A percentile compares a stretch with the other conserved stretches of the same genome.
Evolutionary conservation across 202 grass and related monocot genomes (phyloP).

Genomic region (Hordeum pubiflorum): DNA sequence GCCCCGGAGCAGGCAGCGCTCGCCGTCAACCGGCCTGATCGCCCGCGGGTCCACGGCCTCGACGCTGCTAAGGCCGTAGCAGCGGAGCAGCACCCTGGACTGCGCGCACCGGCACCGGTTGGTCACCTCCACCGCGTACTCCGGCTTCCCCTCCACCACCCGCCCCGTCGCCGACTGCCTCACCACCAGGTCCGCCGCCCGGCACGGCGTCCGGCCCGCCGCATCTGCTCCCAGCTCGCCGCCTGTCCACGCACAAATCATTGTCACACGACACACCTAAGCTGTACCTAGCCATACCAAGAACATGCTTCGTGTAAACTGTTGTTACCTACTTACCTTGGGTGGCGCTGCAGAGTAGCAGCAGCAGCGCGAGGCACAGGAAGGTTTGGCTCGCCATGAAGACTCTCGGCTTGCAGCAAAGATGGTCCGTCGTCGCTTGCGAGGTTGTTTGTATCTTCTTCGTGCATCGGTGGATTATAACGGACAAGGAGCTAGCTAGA

Average conservation of each 20-base stretch:
- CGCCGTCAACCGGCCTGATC: constrained; percentile 47
- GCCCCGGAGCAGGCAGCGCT: constrained; percentile 44
- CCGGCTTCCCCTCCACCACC: constrained; percentile 62
- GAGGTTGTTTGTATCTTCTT: not conserved
- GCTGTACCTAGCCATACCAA: too few species aligned
- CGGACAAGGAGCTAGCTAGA: not conserved
- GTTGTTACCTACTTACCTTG: not conserved
- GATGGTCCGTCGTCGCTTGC: not conserved
- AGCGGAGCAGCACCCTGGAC: constrained; percentile 55
- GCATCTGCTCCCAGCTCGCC: not conserved
- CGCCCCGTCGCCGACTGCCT: constrained; percentile 47
- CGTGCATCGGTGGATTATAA: not conserved
- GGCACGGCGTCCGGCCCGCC: constrained; percentile 2
- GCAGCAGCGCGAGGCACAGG: not conserved
- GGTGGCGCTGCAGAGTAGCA: not conserved
- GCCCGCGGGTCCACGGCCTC: constrained; percentile 46
- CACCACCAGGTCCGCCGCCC: constrained; percentile 32
- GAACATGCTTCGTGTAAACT: not conserved
- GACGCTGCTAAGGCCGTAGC: constrained; percentile 75
- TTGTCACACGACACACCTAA: not conserved
- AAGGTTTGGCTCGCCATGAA: constrained; percentile 1
- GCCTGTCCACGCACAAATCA: not conserved
- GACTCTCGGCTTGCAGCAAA: not conserved
- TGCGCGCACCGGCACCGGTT: constrained; percentile 64
- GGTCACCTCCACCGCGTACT: constrained; percentile 56